Conservation (phyloP, 2,329 filamentous ascomycete genomes). For the Penicillium vulpinum region DNA sequence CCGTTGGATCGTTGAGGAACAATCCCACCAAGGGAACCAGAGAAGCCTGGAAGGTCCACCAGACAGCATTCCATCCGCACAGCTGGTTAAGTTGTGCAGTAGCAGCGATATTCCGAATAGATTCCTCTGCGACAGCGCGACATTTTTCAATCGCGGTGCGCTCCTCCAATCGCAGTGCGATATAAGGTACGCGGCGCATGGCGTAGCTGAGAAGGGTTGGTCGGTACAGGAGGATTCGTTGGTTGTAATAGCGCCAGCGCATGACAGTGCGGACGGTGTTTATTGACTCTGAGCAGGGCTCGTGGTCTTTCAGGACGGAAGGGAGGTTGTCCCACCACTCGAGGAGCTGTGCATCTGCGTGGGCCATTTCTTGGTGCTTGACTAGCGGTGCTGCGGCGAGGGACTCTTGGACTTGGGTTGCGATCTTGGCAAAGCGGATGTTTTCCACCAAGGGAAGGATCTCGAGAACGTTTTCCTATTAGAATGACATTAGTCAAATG, state of each 20-base stretch:
- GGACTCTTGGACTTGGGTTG: slow-evolving; percentile 73
- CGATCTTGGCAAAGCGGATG: slow-evolving; percentile 76
- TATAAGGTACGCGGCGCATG: slow-evolving; percentile 53
- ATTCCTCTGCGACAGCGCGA: slow-evolving; percentile 66
- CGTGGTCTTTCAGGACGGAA: slow-evolving; percentile 62
- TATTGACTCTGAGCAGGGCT: slow-evolving; percentile 69
- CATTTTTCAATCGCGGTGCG: slow-evolving; percentile 68
- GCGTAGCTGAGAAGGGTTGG: slow-evolving; percentile 69
- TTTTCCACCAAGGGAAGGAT: slow-evolving; percentile 73
- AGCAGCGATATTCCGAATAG: slow-evolving; percentile 69
- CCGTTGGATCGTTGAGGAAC: slow-evolving; percentile 51
- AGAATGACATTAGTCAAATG: slow-evolving; percentile 16
- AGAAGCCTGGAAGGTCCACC: slow-evolving; percentile 77
- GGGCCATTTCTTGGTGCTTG: slow-evolving; percentile 64
- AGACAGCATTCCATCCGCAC: slow-evolving; percentile 77
- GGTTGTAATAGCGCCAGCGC: slow-evolving; percentile 80
- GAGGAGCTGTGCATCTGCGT: slow-evolving; percentile 67
- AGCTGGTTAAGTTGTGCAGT: slow-evolving; percentile 74
- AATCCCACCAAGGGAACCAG: slow-evolving; percentile 76
- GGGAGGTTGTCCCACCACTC: slow-evolving; percentile 73
- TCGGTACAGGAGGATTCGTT: slow-evolving; percentile 73
- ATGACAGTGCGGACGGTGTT: slow-evolving; percentile 71
- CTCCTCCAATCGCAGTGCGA: slow-evolving; percentile 60
- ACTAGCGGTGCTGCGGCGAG: slow-evolving; percentile 69
- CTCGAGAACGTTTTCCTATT: slow-evolving; percentile 59